phyloP scores from a whole-genome alignment of 2,329 filamentous ascomycete genomes.

The Rhynchosporium agropyri region DNA sequence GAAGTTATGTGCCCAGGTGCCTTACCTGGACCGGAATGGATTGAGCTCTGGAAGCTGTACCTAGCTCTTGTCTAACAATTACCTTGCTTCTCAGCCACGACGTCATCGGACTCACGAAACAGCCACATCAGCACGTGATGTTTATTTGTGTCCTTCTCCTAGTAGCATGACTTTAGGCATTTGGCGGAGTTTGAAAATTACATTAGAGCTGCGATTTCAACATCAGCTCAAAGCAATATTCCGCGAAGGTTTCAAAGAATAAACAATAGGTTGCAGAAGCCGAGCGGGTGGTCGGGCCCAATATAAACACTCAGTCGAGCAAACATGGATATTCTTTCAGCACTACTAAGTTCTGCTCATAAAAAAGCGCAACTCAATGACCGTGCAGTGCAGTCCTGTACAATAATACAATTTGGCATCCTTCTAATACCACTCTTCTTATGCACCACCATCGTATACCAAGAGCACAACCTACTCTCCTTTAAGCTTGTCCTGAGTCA shows the following conservation, averaged over 20 bases:
- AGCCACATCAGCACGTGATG: background rate
- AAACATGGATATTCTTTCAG: slow-evolving; percentile 11
- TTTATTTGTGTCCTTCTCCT: too few relatives aligned
- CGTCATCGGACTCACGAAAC: slow-evolving; percentile 5
- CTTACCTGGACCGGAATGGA: too few relatives aligned
- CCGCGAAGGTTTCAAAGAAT: background rate
- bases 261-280: background rate
- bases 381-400: slow-evolving; percentile 30
- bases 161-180: too few relatives aligned
- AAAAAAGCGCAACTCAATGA: background rate
- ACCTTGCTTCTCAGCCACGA: background rate
- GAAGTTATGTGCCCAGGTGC: background rate
- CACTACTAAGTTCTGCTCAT: slow-evolving; percentile 2
- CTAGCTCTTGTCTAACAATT: background rate
- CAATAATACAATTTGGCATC: slow-evolving; percentile 34
- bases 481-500: slow-evolving; percentile 71
- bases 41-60: background rate
- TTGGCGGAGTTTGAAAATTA: background rate
- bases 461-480: slow-evolving; percentile 47
- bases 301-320: background rate
- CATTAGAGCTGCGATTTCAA: background rate
- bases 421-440: slow-evolving; percentile 24
- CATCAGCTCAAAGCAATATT: background rate
- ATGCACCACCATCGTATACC: background rate
- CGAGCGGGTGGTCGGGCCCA: background rate